Evolutionary conservation across 2,329 filamentous ascomycete species (phyloP).

Genomic region (Ceratocystis variospora): DNA sequence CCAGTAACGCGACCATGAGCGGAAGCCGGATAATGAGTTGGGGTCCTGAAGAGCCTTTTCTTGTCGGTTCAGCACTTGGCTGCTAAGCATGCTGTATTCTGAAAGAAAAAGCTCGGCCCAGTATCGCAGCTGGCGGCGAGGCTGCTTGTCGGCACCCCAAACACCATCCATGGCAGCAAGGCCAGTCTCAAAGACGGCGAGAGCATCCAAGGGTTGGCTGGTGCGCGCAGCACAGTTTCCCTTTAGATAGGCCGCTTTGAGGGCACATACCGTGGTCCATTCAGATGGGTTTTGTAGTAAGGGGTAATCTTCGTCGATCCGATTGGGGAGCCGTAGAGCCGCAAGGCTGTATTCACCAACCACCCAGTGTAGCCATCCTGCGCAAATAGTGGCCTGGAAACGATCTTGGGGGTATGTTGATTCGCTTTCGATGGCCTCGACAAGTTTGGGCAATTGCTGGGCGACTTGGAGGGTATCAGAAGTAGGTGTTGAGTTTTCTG

Average conservation of each 20-base stretch:
- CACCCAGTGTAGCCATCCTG: constrained; percentile 76
- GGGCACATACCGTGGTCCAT: constrained; percentile 71
- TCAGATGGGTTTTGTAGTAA: constrained; percentile 44
- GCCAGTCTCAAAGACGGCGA: constrained; percentile 52
- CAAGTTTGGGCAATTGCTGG: constrained; percentile 36
- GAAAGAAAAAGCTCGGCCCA: constrained; percentile 71
- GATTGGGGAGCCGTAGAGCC: constrained; percentile 46
- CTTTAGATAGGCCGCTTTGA: constrained; percentile 67
- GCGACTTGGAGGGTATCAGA: constrained; percentile 34
- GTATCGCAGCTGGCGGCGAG: constrained; percentile 52
- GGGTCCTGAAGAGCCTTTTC: constrained; percentile 38
- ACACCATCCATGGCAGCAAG: constrained; percentile 47
- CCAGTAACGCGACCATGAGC: constrained; percentile 61
- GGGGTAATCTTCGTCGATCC: constrained; percentile 42
- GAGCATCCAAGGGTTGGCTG: constrained; percentile 41
- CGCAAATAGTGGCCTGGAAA: constrained; percentile 69
- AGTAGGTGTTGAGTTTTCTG: constrained; percentile 33
- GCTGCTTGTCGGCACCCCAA: constrained; percentile 34
- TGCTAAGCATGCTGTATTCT: constrained; percentile 57
- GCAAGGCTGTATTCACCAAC: constrained; percentile 54
- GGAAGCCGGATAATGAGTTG: constrained; percentile 43
- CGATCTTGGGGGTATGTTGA: constrained; percentile 40
- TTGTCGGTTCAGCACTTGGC: constrained; percentile 41
- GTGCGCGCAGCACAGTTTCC: constrained; percentile 46
- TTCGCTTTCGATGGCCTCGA: constrained; percentile 46